Conservation (phyloP, 148 eudicot genomes). For the Rheum nobile region DNA sequence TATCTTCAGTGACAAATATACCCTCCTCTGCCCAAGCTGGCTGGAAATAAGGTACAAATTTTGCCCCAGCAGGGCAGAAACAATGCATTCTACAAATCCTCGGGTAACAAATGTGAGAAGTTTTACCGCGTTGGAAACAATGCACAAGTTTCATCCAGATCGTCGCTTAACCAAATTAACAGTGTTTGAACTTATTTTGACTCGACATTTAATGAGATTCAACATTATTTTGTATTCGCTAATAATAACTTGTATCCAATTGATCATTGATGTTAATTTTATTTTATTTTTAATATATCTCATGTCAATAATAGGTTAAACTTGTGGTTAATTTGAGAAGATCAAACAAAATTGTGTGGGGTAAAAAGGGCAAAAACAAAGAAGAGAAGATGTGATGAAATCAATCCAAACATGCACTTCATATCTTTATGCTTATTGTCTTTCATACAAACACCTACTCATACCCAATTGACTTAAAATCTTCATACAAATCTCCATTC, state of each 20-base stretch:
- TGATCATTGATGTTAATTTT: neutral
- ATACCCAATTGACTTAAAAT: neutral
- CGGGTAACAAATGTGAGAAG: neutral
- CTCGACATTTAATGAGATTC: neutral
- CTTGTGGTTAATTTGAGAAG: too few species aligned
- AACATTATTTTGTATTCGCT: neutral
- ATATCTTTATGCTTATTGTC: neutral
- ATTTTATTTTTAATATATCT: neutral
- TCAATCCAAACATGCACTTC: neutral
- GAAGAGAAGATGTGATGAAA: neutral
- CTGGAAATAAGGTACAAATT: neutral
- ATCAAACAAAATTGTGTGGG: too few species aligned
- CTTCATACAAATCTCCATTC: too few species aligned
- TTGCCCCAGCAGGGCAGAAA: neutral
- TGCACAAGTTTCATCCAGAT: neutral
- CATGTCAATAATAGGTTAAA: too few species aligned
- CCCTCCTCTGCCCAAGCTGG: neutral
- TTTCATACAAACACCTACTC: neutral
- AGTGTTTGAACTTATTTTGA: neutral
- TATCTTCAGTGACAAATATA: neutral
- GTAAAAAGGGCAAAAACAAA: neutral
- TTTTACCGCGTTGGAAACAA: neutral
- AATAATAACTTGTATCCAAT: too few species aligned
- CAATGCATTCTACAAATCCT: neutral
- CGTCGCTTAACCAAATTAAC: neutral